phyloP scores from a whole-genome alignment of 257 asterid genomes.

The Ilex aquifolium region DNA sequence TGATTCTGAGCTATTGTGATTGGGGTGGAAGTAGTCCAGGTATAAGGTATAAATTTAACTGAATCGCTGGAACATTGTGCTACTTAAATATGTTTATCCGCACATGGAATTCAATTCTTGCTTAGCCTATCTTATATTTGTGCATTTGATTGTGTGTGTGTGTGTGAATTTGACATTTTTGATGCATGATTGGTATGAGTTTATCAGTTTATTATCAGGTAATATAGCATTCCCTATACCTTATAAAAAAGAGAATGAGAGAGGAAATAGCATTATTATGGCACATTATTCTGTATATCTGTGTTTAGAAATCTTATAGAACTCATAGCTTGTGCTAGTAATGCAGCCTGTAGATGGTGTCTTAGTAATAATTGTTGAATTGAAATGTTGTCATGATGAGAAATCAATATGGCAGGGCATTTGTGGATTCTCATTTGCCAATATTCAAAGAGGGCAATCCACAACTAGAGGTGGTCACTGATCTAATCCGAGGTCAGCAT shows the following conservation, averaged over 20 bases:
- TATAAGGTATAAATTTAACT: slow-evolving; percentile 40
- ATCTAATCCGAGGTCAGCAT: slow-evolving; percentile 81
- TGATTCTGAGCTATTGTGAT: slow-evolving; percentile 64
- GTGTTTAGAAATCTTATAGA: not conserved
- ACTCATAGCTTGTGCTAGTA: not conserved
- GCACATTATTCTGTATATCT: not conserved
- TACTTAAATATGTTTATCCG: too few species aligned
- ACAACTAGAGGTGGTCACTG: slow-evolving; percentile 82
- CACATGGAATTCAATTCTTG: not conserved
- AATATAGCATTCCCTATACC: too few species aligned
- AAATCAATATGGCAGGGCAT: slow-evolving; percentile 37
- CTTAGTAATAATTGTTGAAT: too few species aligned
- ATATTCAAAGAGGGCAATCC: slow-evolving; percentile 61
- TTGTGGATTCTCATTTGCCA: slow-evolving; percentile 69
- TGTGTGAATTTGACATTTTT: too few species aligned
- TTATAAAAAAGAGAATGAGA: too few species aligned
- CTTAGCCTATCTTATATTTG: not conserved
- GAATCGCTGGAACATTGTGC: too few species aligned
- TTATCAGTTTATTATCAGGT: too few species aligned
- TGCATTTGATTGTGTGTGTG: not conserved
- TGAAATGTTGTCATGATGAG: too few species aligned
- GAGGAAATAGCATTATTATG: not conserved
- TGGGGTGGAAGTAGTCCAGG: slow-evolving; percentile 97
- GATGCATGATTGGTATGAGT: too few species aligned
- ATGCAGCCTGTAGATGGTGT: too few species aligned